A percentile compares a stretch with the other conserved stretches of the same genome.
Evolutionary conservation across 2,329 filamentous ascomycete genomes (phyloP).

Genomic region (Ophiostoma sp.): DNA sequence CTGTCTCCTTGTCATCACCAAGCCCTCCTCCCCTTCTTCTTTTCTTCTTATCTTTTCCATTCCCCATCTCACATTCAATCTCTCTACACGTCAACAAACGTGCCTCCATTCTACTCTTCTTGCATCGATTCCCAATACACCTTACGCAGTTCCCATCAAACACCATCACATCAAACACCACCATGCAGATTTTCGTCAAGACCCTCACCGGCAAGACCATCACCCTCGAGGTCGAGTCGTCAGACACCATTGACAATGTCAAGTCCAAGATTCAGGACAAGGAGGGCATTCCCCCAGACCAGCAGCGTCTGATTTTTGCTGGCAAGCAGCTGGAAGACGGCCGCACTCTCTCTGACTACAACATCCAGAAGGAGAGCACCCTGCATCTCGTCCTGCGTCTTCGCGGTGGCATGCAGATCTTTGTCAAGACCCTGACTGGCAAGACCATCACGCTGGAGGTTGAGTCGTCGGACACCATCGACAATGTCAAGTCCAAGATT

Average conservation of each 20-base stretch:
- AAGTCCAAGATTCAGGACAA: conserved; percentile 68
- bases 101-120: conserved; percentile 22
- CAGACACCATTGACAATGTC: conserved; percentile 66
- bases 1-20: conserved; percentile 24
- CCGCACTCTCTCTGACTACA: conserved; percentile 73
- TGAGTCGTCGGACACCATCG: conserved; percentile 83
- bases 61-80: conserved; percentile 28
- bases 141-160: conserved; percentile 32
- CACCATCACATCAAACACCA: too few relatives aligned
- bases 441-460: conserved; percentile 94
- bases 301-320: conserved; percentile 65
- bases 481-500: conserved; percentile 96
- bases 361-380: conserved; percentile 76
- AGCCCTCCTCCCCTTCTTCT: conserved; percentile 24
- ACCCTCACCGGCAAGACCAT: conserved; percentile 66
- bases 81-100: conserved; percentile 27
- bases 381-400: conserved; percentile 72
- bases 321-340: conserved; percentile 71
- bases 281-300: conserved; percentile 66
- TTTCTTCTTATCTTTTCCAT: conserved; percentile 19
- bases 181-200: conserved; percentile 71
- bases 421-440: conserved; percentile 81
- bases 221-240: conserved; percentile 62
- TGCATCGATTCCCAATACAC: conserved; percentile 21
- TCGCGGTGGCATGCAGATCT: conserved; percentile 62